phyloP scores from a whole-genome alignment of 1,139 yeast genomes.

The Suhomyces bribrorum region DNA sequence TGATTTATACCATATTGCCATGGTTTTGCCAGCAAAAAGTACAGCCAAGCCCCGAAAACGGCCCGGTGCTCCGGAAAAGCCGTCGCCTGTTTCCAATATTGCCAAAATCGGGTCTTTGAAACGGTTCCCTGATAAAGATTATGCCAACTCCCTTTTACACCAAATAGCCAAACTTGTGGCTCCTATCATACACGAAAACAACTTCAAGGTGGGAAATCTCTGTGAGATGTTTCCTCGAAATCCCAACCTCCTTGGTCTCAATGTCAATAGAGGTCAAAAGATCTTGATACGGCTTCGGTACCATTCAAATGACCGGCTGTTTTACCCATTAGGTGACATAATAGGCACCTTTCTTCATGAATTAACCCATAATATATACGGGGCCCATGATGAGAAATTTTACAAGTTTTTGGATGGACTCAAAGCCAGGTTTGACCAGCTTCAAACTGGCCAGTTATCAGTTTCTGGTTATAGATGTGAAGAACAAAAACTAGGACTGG shows the following conservation, averaged over 20 bases:
- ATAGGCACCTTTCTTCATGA: constrained; percentile 90
- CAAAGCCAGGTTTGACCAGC: constrained; percentile 55
- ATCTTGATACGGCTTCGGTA: constrained; percentile 72
- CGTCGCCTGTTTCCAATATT: constrained; percentile 53
- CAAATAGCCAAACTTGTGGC: constrained; percentile 64
- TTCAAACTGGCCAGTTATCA: constrained; percentile 42
- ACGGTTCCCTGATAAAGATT: constrained; percentile 52
- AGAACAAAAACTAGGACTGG: constrained; percentile 55
- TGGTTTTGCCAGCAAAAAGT: constrained; percentile 8
- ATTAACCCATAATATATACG: constrained; percentile 73
- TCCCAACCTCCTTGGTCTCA: constrained; percentile 69
- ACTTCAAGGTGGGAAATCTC: constrained; percentile 64
- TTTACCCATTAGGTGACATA: constrained; percentile 66
- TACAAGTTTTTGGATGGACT: constrained; percentile 66
- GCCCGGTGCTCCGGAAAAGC: constrained; percentile 12
- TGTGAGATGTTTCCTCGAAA: constrained; percentile 87
- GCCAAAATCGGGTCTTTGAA: constrained; percentile 58
- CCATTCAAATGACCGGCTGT: constrained; percentile 54
- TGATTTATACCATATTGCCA: constrained; percentile 4
- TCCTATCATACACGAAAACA: constrained; percentile 72
- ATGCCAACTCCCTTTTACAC: constrained; percentile 59
- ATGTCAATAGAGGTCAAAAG: constrained; percentile 81
- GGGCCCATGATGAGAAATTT: constrained; percentile 78
- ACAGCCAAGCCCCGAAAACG: background rate
- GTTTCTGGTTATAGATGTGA: constrained; percentile 48